Evolutionary conservation across 192 early-diverging fungal genomes (phyloP).

Genomic region (Gryganskiella cystojenkinii): DNA sequence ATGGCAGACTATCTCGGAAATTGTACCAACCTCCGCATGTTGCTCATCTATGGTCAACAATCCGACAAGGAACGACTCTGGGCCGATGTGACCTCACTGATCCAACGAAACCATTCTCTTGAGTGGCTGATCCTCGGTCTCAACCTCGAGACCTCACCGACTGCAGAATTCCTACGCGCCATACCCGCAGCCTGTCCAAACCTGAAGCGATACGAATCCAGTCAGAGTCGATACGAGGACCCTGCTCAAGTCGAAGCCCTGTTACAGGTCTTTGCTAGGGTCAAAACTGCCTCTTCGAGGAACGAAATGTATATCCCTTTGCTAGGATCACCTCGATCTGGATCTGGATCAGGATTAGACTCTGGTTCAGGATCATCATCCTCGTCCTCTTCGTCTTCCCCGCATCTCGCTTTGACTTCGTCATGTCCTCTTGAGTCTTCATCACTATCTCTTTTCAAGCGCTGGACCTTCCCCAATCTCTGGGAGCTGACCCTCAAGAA

Average conservation of each 20-base stretch:
- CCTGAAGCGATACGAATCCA: constrained; percentile 36
- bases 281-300: background rate
- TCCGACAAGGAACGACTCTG: constrained; percentile 9
- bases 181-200: constrained; percentile 25
- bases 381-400: too few species aligned
- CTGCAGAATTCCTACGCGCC: constrained; percentile 16
- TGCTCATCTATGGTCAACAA: constrained; percentile 15
- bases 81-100: constrained; percentile 15
- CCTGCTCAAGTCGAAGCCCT: constrained; percentile 25
- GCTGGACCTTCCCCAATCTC: constrained; percentile 17
- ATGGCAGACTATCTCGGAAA: constrained; percentile 19
- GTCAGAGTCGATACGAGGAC: constrained; percentile 24
- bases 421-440: too few species aligned
- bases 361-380: background rate
- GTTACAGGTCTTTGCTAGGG: constrained; percentile 5
- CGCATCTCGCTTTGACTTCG: too few species aligned
- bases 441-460: background rate
- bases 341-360: too few species aligned
- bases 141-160: constrained; percentile 10
- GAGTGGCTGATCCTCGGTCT: constrained; percentile 40
- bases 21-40: constrained; percentile 16
- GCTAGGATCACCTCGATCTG: constrained; percentile 1
- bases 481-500: constrained; percentile 31
- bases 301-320: too few species aligned
- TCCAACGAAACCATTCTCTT: constrained; percentile 18